Evolutionary conservation across 1,139 yeast genomes (phyloP).

Genomic region (Candida pseudocylindracea): DNA sequence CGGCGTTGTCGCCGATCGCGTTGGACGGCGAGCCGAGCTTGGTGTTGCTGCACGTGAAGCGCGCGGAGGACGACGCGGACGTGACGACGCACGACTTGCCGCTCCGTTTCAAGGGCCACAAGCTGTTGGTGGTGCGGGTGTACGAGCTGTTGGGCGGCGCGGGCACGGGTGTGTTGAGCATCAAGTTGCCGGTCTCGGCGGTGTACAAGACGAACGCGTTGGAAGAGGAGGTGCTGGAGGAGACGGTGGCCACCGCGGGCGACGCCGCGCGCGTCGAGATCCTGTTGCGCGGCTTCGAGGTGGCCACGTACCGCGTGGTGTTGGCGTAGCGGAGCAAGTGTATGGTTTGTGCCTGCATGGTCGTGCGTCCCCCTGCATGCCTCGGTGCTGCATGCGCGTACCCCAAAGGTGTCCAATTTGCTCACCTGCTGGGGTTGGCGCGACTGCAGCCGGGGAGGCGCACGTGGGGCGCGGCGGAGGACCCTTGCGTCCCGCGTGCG

Average conservation of each 20-base stretch:
- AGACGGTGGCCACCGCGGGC: constrained; percentile 2
- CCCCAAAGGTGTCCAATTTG: too few species aligned
- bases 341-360: too few species aligned
- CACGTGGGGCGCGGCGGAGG: too few species aligned
- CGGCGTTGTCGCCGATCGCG: constrained; percentile 7
- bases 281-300: constrained; percentile 53
- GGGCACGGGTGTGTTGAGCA: constrained; percentile 24
- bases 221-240: constrained; percentile 30
- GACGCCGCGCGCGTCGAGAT: constrained; percentile 14
- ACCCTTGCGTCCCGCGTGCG: too few species aligned
- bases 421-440: too few species aligned
- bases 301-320: constrained; percentile 37
- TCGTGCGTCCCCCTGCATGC: too few species aligned
- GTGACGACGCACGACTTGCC: constrained; percentile 16
- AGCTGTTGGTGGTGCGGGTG: constrained; percentile 45
- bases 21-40: constrained; percentile 29
- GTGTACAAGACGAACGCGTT: constrained; percentile 45
- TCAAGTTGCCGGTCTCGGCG: constrained; percentile 19
- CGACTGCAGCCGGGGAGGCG: too few species aligned
- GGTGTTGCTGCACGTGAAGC: constrained; percentile 56
- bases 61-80: constrained; percentile 69
- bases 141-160: constrained; percentile 77
- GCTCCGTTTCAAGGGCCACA: constrained; percentile 13
- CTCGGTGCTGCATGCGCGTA: too few species aligned
- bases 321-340: constrained; percentile 6